phyloP scores from a whole-genome alignment of 2,329 filamentous ascomycete genomes.

The Penicillium sp. region DNA sequence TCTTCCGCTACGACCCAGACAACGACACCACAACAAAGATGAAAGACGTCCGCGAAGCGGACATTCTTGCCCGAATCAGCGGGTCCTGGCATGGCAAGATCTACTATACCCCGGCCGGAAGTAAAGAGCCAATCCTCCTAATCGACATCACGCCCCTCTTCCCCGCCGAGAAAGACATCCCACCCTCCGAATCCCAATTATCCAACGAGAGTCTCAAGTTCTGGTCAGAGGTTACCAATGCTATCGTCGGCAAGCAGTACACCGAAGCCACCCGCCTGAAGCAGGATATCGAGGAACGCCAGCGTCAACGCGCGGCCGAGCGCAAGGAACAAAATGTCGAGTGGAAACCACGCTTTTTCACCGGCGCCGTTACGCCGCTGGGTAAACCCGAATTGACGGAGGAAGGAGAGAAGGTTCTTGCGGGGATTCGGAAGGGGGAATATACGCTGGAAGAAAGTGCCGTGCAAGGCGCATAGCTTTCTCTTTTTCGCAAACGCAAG shows the following conservation, averaged over 20 bases:
- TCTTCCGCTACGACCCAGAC: conserved; percentile 87
- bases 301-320: conserved; percentile 82
- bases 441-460: conserved; percentile 53
- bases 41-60: conserved; percentile 83
- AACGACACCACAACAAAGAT: conserved; percentile 80
- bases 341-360: conserved; percentile 91
- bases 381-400: conserved; percentile 67
- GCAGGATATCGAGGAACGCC: conserved; percentile 86
- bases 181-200: conserved; percentile 76
- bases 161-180: conserved; percentile 77
- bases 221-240: conserved; percentile 85
- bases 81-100: conserved; percentile 82
- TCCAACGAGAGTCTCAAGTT: conserved; percentile 87
- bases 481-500: no score
- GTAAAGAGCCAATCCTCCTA: conserved; percentile 66
- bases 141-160: conserved; percentile 85
- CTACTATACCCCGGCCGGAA: conserved; percentile 59
- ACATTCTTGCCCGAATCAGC: conserved; percentile 79
- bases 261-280: conserved; percentile 83
- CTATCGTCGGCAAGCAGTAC: conserved; percentile 83
- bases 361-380: conserved; percentile 59
- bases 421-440: conserved; percentile 58
- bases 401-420: conserved; percentile 63
- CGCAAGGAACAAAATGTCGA: conserved; percentile 70
- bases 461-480: conserved; percentile 40